A percentile compares a stretch with the other conserved stretches of the same genome.
These are phyloP conservation scores for Gardenia jasminoides DNA, from an alignment of 257 asterid genomes.

Conservation along the genomic window DNA sequence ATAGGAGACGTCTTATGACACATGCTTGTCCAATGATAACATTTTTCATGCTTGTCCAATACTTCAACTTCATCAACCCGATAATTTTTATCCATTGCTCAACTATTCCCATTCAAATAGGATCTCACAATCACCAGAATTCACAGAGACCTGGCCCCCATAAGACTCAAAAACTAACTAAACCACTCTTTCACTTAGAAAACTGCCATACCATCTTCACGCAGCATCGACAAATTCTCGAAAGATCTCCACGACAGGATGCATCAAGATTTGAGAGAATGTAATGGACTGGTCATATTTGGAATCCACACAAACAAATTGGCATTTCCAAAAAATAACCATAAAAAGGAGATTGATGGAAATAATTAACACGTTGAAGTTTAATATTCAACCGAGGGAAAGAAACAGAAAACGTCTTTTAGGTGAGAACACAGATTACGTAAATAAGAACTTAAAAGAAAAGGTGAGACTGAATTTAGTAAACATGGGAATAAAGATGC, in stretches of 20 bases:
- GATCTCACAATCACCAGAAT: neutral
- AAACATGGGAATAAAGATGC: neutral
- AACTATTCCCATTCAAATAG: neutral
- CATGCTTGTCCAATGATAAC: neutral
- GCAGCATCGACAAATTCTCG: neutral
- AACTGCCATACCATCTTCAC: neutral
- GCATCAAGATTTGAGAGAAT: neutral
- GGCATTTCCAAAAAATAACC: neutral
- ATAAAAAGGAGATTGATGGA: neutral
- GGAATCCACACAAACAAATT: neutral
- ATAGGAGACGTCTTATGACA: neutral
- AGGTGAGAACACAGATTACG: neutral
- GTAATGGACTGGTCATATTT: neutral
- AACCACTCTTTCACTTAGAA: neutral
- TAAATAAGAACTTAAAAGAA: neutral
- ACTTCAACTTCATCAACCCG: neutral
- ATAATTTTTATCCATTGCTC: neutral
- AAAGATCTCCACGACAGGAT: neutral
- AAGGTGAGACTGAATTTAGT: neutral
- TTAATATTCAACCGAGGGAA: neutral
- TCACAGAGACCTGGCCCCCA: neutral
- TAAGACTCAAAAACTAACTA: neutral
- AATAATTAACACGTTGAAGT: neutral
- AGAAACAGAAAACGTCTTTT: neutral
- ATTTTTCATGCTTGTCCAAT: neutral